Evolutionary conservation across 2,329 filamentous ascomycete genomes (phyloP), one percentile per base, ranked within the genome.

Genomic region (Colletotrichum navitas): DNA sequence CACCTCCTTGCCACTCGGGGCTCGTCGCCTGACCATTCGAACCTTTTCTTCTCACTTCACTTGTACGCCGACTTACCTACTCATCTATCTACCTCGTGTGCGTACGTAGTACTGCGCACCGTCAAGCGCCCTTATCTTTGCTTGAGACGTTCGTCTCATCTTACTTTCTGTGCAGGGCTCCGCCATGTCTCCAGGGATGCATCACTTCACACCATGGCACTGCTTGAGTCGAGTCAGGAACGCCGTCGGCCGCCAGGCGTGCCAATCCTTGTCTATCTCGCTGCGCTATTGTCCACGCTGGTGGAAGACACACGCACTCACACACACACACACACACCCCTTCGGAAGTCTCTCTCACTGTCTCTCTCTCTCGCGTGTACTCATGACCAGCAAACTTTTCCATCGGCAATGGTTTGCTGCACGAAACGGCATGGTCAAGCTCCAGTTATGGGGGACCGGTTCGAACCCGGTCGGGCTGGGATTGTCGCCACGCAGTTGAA

Each of bases 141-240:
- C 68, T 68, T 39, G 51, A 52, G 36, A 72, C 36, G 69, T 72
- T 72, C 69, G 69, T 71, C 69, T 72, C 60, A 70, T 71, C 39
- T 51, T 26, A 18, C 49, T 16, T 26, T 26, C 36, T 26, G 21
- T 62, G 34, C 65, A 63, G 47, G 58, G 64, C 45, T 63, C 43
- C 29, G 54, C 51, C 36, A 56, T 63, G 26, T 26, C 43, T 16
- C 43, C 26, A 54, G 24, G n/a, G 36, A 36, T 45, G 58, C 16
- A 41, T 36, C 43, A 24, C 58, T 52, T 68, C 39, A 43, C 34
- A 47, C n/a, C 34, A 32, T 29, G 14, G 36, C 47, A 54, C 43
- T 34, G 16, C 11, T 52, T 29, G 60, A 39, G 51, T 58, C 43
- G 60, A 45, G 51, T 58, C 43, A 18, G 45, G 49, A 66, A 34